phyloP scores from a whole-genome alignment of 2,329 filamentous ascomycete species.

The Chalaropsis ovoidea region DNA sequence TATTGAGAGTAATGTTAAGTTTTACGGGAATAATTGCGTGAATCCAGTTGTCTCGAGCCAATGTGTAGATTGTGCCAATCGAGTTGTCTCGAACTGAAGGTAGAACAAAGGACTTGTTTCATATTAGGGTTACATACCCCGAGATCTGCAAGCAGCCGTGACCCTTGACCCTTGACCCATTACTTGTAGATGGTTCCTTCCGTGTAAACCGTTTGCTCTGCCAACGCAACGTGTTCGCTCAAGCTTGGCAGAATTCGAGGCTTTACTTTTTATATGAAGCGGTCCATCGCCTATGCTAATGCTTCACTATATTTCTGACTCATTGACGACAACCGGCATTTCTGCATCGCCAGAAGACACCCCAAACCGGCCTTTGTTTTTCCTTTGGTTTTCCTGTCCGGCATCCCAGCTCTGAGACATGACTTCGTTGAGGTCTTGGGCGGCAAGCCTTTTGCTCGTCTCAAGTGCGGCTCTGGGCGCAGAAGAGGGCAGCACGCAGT shows the following conservation, averaged over 20 bases:
- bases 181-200: background rate
- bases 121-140: background rate
- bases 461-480: constrained; percentile 14
- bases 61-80: no score
- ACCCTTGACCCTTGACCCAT: no score
- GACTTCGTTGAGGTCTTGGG: constrained; percentile 27
- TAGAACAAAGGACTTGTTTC: background rate
- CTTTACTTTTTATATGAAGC: background rate
- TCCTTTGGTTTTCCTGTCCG: constrained; percentile 25
- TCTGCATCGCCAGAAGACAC: background rate
- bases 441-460: constrained; percentile 22
- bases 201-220: background rate
- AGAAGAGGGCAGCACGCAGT: background rate
- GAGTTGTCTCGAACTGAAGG: no score
- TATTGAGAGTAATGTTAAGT: background rate
- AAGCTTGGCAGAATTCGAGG: background rate
- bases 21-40: no score
- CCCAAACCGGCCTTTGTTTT: constrained; percentile 19
- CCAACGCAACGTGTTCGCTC: constrained; percentile 18
- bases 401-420: constrained; percentile 28
- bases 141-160: background rate
- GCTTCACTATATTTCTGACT: background rate
- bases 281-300: background rate
- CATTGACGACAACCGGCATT: background rate
- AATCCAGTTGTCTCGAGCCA: no score